These are phyloP conservation scores for Escovopsis sp. DNA, from an alignment of 2,329 filamentous ascomycete species.

Conservation along the genomic window DNA sequence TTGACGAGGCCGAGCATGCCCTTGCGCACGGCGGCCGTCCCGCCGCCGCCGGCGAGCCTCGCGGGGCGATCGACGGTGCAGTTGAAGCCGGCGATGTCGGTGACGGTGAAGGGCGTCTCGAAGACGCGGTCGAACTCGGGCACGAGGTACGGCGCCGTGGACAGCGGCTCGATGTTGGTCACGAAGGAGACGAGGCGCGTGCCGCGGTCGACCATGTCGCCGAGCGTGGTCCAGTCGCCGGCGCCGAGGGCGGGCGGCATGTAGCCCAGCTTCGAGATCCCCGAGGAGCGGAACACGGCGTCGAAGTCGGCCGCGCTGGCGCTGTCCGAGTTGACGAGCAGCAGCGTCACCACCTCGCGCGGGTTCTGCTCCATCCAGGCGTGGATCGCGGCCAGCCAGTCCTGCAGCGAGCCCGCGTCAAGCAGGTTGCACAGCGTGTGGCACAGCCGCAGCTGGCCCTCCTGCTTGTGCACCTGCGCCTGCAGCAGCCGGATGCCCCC, in stretches of 20 bases:
- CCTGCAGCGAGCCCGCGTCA: slow-evolving; percentile 50
- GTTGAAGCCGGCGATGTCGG: slow-evolving; percentile 48
- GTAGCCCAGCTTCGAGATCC: slow-evolving; percentile 48
- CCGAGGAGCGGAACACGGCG: slow-evolving; percentile 38
- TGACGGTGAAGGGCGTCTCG: slow-evolving; percentile 57
- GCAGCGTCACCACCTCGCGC: slow-evolving; percentile 60
- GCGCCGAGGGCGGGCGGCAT: slow-evolving; percentile 30
- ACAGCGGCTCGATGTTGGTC: slow-evolving; percentile 32
- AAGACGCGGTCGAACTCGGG: slow-evolving; percentile 54
- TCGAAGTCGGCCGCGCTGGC: slow-evolving; percentile 40
- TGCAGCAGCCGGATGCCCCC: slow-evolving; percentile 59
- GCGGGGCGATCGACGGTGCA: slow-evolving; percentile 56
- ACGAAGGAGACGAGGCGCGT: slow-evolving; percentile 57
- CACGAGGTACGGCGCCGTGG: slow-evolving; percentile 41
- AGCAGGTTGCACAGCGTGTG: slow-evolving; percentile 53
- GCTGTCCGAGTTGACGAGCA: slow-evolving; percentile 57
- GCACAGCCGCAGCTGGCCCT: slow-evolving; percentile 50
- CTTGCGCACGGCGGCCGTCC: slow-evolving; percentile 35
- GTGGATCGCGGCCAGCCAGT: slow-evolving; percentile 50
- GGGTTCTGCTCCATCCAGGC: slow-evolving; percentile 55
- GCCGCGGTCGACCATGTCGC: slow-evolving; percentile 47
- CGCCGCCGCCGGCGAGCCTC: slow-evolving; percentile 16
- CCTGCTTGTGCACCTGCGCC: slow-evolving; percentile 52
- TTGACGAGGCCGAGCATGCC: slow-evolving; percentile 61
- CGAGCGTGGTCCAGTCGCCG: slow-evolving; percentile 55